phyloP scores from a whole-genome alignment of 73 alveolate species.

The Paramecium caudatum region DNA sequence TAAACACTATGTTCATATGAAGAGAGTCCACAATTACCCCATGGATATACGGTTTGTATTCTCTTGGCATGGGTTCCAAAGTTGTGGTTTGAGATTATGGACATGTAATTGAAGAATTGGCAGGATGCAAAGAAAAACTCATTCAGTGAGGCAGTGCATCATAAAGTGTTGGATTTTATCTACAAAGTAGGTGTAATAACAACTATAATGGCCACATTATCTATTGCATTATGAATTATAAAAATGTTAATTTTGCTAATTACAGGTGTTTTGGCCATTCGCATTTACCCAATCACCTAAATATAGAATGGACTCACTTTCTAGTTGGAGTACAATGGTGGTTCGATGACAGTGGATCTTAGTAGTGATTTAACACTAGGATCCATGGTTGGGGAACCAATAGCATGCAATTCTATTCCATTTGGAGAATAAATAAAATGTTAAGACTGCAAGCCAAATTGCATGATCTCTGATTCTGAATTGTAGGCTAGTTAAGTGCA shows the following conservation, averaged over 20 bases:
- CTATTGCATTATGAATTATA: constrained; percentile 48
- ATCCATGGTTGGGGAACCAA: neutral
- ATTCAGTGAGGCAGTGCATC: neutral
- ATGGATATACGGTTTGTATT: constrained; percentile 84
- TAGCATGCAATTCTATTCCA: neutral
- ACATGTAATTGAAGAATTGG: constrained; percentile 53
- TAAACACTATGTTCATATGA: constrained; percentile 80
- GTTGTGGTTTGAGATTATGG: constrained; percentile 80
- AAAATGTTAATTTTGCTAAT: constrained; percentile 20
- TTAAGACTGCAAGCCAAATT: neutral
- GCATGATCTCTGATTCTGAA: neutral
- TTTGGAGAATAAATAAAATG: constrained; percentile 2
- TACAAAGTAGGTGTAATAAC: constrained; percentile 44
- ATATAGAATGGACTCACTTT: neutral
- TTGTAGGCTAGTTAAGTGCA: neutral
- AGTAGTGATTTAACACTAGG: neutral
- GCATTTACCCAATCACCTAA: constrained; percentile 3
- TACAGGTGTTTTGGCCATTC: constrained; percentile 6
- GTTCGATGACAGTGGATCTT: constrained; percentile 18
- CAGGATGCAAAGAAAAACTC: constrained; percentile 14
- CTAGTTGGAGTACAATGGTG: neutral
- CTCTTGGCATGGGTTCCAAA: constrained; percentile 79
- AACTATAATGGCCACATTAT: neutral
- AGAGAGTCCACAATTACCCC: constrained; percentile 87
- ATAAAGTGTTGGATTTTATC: constrained; percentile 55